Conservation (phyloP, 75 land plant species). For the Pinus tabuliformis region DNA sequence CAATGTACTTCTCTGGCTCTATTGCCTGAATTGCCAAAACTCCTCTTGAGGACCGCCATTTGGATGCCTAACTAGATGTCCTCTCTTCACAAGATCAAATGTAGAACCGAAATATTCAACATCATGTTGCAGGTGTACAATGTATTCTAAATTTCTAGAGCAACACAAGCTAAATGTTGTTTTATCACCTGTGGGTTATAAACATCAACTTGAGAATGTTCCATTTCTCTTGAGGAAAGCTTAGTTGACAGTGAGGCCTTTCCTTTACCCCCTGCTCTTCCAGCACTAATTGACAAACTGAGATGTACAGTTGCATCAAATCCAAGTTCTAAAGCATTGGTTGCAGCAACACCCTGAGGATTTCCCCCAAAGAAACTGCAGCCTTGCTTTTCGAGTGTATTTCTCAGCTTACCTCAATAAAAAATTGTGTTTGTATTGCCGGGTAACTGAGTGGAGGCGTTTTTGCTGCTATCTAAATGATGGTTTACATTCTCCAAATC, state of each 20-base stretch:
- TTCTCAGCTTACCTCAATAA: no score
- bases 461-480: no score
- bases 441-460: no score
- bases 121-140: slow-evolving; percentile 69
- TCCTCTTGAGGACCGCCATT: slow-evolving; percentile 29
- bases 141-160: slow-evolving; percentile 53
- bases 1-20: slow-evolving; percentile 70
- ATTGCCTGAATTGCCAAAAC: slow-evolving; percentile 83
- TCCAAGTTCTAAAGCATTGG: slow-evolving; percentile 98
- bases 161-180: slow-evolving; percentile 90
- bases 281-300: slow-evolving; percentile 96
- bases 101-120: slow-evolving; percentile 79
- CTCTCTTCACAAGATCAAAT: slow-evolving; percentile 58
- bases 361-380: slow-evolving; percentile 25
- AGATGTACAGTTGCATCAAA: slow-evolving; percentile 97
- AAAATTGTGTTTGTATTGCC: no score
- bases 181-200: slow-evolving; percentile 84
- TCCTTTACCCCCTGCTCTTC: slow-evolving; percentile 91
- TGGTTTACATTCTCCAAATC: no score
- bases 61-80: slow-evolving; percentile 48
- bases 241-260: slow-evolving; percentile 79
- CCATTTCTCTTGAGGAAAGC: slow-evolving; percentile 75
- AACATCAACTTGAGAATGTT: slow-evolving; percentile 86
- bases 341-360: slow-evolving; percentile 91
- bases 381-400: no score